Base-by-base conservation (phyloP, 78 protist species). In the Acrasis kona region DNA sequence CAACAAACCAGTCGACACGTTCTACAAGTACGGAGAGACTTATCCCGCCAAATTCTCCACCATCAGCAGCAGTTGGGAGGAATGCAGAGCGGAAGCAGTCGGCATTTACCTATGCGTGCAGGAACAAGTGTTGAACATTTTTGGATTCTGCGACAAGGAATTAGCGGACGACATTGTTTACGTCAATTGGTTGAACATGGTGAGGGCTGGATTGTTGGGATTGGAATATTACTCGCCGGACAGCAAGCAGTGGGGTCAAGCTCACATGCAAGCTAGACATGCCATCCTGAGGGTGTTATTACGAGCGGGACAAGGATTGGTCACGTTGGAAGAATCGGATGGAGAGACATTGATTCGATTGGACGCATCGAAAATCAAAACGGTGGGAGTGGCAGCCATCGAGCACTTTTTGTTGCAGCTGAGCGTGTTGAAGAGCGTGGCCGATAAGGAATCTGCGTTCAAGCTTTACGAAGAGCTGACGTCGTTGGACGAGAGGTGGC, bases 101-200 rank as follows among this genome's bases (percentile, higher is more conserved):
- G 90, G 88, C 10, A 12, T 84, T 38, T 71, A 65, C 31, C 84
- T 84, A 41, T 61, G 75, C n/a, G 67, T 64, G 8, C 64, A 78
- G 66, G 61, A 3, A 29, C 71, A 58, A 12, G 27, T 89, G n/a
- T 82, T 89, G 10, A 7, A 64, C 29, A 30, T 89, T 31, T 82
- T 89, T 61, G 86, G 84, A n/a, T 78, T 68, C 68, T 5, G 39
- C 0, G 79, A 39, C 41, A 39, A 36, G 41, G 78, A 71, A 30
- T 61, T n/a, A 35, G 78, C 80, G 1, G 68, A 35, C 27, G 79
- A 77, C 2, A 38, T 84, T 42, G 58, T 41, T 66, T 82, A 85
- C 78, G 30, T 74, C 79, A 83, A 82, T 68, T 89, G 94, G 94
- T 84, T 89, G 39, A 72, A 50, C 61, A 89, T 89, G 94, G 83